A percentile compares a stretch with the other conserved stretches of the same genome.
These are phyloP conservation scores for Diaporthe humulicola DNA, from an alignment of 2,329 filamentous ascomycete genomes.

Conservation along the genomic window DNA sequence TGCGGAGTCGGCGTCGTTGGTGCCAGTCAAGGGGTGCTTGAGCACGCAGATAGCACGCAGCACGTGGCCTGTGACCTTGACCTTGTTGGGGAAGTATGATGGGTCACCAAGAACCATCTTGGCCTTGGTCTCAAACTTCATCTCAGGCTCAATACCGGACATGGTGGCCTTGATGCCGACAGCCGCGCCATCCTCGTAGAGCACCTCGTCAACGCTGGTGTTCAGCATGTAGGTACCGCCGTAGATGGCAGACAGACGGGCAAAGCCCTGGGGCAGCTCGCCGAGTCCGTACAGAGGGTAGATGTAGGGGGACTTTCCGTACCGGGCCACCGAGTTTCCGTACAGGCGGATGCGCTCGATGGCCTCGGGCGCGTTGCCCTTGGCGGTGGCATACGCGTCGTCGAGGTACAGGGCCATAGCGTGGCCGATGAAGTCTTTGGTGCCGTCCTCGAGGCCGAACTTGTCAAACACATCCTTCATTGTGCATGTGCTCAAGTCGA, in stretches of 20 bases:
- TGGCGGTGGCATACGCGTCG: constrained; percentile 84
- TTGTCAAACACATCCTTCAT: constrained; percentile 99
- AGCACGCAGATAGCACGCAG: constrained; percentile 98
- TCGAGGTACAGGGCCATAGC: constrained; percentile 97
- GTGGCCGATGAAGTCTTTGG: constrained; percentile 96
- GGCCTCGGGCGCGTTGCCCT: constrained; percentile 83
- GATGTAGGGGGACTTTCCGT: constrained; percentile 99
- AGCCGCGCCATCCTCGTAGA: constrained; percentile 89
- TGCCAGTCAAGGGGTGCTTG: constrained; percentile 93
- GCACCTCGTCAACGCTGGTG: constrained; percentile 90
- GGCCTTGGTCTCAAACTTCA: constrained; percentile 96
- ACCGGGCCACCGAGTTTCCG: constrained; percentile 96
- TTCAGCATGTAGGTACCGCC: constrained; percentile 99
- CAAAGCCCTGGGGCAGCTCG: constrained; percentile 97
- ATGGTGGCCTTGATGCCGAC: constrained; percentile 97
- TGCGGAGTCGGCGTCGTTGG: constrained; percentile 87
- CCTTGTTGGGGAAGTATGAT: constrained; percentile 94
- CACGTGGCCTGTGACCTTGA: constrained; percentile 87
- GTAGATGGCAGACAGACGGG: constrained; percentile 97
- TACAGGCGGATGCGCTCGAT: constrained; percentile 95
- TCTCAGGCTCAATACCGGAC: constrained; percentile 84
- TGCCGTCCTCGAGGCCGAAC: constrained; percentile 90
- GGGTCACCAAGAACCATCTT: constrained; percentile 97
- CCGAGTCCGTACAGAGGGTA: constrained; percentile 98
- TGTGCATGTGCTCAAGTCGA: constrained; percentile 82